phyloP scores from a whole-genome alignment of 1,284 basidiomycete species.

The Ganoderma boninense region DNA sequence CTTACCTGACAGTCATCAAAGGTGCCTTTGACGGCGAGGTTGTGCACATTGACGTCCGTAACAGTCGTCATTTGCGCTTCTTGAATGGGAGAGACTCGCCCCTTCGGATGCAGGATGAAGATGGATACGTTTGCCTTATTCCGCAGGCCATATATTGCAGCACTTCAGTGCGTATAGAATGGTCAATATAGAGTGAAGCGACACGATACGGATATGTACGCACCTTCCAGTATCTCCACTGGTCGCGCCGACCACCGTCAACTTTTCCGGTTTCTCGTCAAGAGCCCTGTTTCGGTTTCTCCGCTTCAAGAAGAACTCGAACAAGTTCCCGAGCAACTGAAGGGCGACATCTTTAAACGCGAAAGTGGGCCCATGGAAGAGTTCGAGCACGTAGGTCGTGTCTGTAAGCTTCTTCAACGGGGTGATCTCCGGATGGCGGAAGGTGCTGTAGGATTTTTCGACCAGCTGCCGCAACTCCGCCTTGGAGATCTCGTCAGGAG shows the following conservation, averaged over 20 bases:
- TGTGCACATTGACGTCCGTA: constrained; percentile 94
- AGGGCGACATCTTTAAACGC: constrained; percentile 99
- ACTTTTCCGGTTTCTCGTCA: constrained; percentile 68
- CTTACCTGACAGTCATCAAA: constrained; percentile 96
- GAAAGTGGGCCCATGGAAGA: constrained; percentile 99
- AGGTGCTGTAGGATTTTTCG: constrained; percentile 87
- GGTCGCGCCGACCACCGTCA: constrained; percentile 97
- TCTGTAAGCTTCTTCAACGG: constrained; percentile 82
- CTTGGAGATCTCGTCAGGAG: constrained; percentile 80
- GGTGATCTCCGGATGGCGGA: constrained; percentile 86
- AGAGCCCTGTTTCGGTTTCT: constrained; percentile 72
- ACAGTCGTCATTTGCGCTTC: constrained; percentile 99
- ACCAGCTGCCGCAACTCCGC: constrained; percentile 82
- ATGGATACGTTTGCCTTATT: constrained; percentile 95
- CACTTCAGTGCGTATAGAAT: constrained; percentile 55
- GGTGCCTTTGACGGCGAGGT: constrained; percentile 92
- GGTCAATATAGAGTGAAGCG: neutral
- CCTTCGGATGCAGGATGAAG: constrained; percentile 97
- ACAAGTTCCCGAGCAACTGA: constrained; percentile 96
- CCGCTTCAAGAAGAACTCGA: constrained; percentile 92
- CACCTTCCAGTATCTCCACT: constrained; percentile 97
- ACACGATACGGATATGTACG: constrained; percentile 6
- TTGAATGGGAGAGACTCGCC: constrained; percentile 97
- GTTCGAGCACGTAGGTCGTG: constrained; percentile 85
- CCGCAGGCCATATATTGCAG: constrained; percentile 96